Conservation (phyloP, 2,329 filamentous ascomycete species). For the Trichoderma pleuroti region DNA sequence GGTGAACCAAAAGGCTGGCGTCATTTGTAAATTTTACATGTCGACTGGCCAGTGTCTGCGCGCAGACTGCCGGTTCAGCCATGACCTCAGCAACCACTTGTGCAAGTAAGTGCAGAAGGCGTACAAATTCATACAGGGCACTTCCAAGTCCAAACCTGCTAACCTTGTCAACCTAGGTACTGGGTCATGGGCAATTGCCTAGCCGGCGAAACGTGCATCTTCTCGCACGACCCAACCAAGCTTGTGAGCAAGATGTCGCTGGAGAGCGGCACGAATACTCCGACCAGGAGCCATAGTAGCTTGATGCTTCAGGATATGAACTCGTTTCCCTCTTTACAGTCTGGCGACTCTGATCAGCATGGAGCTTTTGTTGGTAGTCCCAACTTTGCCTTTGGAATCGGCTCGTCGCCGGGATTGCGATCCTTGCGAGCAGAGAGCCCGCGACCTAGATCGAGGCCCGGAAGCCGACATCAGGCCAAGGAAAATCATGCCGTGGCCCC, state of each 20-base stretch:
- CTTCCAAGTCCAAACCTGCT: background rate
- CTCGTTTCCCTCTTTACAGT: conserved; percentile 74
- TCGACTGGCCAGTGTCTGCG: conserved; percentile 93
- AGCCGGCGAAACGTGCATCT: conserved; percentile 89
- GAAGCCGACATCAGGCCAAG: conserved; percentile 67
- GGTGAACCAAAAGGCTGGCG: conserved; percentile 71
- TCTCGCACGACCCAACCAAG: conserved; percentile 90
- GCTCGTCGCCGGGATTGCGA: conserved; percentile 68
- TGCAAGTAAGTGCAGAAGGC: conserved; percentile 75
- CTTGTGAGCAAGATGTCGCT: conserved; percentile 78
- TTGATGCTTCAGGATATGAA: conserved; percentile 81
- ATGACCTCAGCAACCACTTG: conserved; percentile 90
- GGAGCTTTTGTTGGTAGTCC: conserved; percentile 51
- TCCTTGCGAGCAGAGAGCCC: conserved; percentile 58
- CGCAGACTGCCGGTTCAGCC: conserved; percentile 94
- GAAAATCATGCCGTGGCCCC: conserved; percentile 65
- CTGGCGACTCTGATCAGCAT: conserved; percentile 57
- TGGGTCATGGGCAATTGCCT: conserved; percentile 96
- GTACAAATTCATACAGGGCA: background rate
- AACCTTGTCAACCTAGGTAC: conserved; percentile 57
- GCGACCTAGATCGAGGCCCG: conserved; percentile 75
- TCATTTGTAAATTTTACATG: conserved; percentile 96
- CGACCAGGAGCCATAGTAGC: conserved; percentile 59
- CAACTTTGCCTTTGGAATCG: conserved; percentile 51
- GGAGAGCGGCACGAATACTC: conserved; percentile 59